A percentile compares a stretch with the other conserved stretches of the same genome.
phyloP scores from a whole-genome alignment of 495 filamentous ascomycete genomes.

The Daldinia grandis region DNA sequence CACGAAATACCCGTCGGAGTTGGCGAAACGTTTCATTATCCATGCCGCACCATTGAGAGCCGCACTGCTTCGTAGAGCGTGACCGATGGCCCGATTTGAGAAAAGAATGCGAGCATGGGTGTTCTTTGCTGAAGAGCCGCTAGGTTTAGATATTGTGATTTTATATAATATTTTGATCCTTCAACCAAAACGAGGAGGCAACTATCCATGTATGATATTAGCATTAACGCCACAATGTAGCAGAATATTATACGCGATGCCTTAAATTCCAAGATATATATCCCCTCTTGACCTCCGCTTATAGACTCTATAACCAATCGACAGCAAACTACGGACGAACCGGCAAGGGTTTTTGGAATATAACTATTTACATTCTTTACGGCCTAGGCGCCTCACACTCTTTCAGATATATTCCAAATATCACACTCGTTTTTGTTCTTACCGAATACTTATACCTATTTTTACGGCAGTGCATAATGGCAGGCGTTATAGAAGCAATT shows the following conservation, averaged over 20 bases:
- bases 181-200: not conserved
- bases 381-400: conserved; percentile 11
- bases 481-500: conserved; percentile 32
- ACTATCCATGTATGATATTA: not conserved
- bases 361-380: conserved; percentile 28
- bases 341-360: not conserved
- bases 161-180: conserved; percentile 2
- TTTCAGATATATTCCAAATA: not conserved
- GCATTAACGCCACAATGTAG: not conserved
- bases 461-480: conserved; percentile 20
- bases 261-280: conserved; percentile 20
- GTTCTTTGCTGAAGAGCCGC: not conserved
- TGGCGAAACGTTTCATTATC: conserved; percentile 19
- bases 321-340: not conserved
- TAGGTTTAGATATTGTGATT: not conserved
- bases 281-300: not conserved
- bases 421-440: conserved; percentile 1
- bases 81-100: not conserved
- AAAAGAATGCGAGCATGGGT: conserved; percentile 1
- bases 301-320: not conserved
- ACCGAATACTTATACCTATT: not conserved
- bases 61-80: not conserved
- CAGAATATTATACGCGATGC: not conserved
- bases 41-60: conserved; percentile 3
- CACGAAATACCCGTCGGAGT: not conserved